phyloP scores from a whole-genome alignment of 2,329 filamentous ascomycete species.

The Claviceps humidiphila region DNA sequence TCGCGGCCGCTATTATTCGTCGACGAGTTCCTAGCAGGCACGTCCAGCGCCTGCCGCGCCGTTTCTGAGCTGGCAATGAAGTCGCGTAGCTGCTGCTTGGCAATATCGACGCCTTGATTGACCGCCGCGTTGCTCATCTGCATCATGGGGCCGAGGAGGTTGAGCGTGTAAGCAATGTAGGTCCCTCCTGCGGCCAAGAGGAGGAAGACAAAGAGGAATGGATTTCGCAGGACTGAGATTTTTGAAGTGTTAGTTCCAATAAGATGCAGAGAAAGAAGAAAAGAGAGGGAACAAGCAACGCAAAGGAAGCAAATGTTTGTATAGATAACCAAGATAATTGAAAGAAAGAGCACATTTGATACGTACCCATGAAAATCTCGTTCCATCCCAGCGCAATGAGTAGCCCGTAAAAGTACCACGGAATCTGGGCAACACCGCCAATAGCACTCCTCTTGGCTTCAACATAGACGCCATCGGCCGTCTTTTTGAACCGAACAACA shows the following conservation, averaged over 20 bases:
- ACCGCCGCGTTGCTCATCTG: conserved; percentile 89
- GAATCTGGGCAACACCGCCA: conserved; percentile 85
- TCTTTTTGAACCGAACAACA: conserved; percentile 93
- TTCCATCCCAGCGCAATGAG: conserved; percentile 95
- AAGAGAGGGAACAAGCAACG: too few species aligned
- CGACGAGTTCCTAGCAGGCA: conserved; percentile 34
- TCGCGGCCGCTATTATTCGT: conserved; percentile 26
- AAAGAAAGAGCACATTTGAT: background rate
- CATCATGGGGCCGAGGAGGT: conserved; percentile 89
- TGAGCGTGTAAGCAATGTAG: conserved; percentile 86
- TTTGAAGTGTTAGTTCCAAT: too few species aligned
- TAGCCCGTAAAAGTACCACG: conserved; percentile 85
- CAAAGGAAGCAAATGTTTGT: too few species aligned
- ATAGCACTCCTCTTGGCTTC: conserved; percentile 96
- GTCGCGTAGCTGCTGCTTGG: conserved; percentile 79
- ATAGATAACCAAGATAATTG: background rate
- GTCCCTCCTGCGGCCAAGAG: conserved; percentile 62
- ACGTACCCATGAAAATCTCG: conserved; percentile 82
- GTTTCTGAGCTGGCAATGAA: conserved; percentile 83
- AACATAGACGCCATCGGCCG: conserved; percentile 92
- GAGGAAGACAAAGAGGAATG: conserved; percentile 80
- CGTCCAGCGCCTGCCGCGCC: conserved; percentile 68
- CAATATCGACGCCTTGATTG: conserved; percentile 75
- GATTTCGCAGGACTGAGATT: conserved; percentile 74
- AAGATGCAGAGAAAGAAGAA: background rate